Conservation (phyloP, 148 eudicot genomes). For the Amaranthus cruentus region DNA sequence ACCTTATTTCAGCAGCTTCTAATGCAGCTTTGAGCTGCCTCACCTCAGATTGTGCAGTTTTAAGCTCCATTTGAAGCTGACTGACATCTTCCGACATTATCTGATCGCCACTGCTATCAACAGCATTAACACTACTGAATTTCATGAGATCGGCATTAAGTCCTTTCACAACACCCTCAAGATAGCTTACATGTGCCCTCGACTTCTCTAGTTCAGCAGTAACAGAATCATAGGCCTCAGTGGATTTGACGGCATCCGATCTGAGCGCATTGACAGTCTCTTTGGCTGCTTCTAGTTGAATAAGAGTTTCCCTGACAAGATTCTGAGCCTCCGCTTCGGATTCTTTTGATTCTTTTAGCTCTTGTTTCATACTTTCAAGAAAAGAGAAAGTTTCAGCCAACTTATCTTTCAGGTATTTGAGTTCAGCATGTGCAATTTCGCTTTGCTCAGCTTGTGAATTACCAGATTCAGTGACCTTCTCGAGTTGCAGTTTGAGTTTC, state of each 20-base stretch:
- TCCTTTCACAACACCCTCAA: conserved; percentile 55
- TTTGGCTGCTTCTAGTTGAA: conserved; percentile 71
- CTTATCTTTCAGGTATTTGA: conserved; percentile 46
- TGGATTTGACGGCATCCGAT: conserved; percentile 34
- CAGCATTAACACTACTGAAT: conserved; percentile 7
- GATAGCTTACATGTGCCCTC: conserved; percentile 39
- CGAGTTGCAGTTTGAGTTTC: conserved; percentile 51
- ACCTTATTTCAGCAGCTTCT: conserved; percentile 55
- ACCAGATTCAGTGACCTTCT: conserved; percentile 39
- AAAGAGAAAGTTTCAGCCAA: conserved; percentile 44
- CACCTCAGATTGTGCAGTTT: conserved; percentile 43
- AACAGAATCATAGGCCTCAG: conserved; percentile 37
- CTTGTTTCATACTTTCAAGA: conserved; percentile 56
- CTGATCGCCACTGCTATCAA: conserved; percentile 11
- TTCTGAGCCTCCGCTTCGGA: conserved; percentile 63
- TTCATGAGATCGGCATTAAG: conserved; percentile 31
- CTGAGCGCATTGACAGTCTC: conserved; percentile 53
- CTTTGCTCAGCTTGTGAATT: conserved; percentile 30
- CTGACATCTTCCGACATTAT: conserved; percentile 23
- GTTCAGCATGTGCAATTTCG: conserved; percentile 41
- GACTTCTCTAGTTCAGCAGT: conserved; percentile 55
- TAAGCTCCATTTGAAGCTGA: conserved; percentile 41
- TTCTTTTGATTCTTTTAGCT: conserved; percentile 47
- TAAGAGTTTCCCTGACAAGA: conserved; percentile 47
- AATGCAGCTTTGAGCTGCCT: conserved; percentile 40